Evolutionary conservation across 2,329 filamentous ascomycete species (phyloP).

Genomic region (Cadophora sp.): DNA sequence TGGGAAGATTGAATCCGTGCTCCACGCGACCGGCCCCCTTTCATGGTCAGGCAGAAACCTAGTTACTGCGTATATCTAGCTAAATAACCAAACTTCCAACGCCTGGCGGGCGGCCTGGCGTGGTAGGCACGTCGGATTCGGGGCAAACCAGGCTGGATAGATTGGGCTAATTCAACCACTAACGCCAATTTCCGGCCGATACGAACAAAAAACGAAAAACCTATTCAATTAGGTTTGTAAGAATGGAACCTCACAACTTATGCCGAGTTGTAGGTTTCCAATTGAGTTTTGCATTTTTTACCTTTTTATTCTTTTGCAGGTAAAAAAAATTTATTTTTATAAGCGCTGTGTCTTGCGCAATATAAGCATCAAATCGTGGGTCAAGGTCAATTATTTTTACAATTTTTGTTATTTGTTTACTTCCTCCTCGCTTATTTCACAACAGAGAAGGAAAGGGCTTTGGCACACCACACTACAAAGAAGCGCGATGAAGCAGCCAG

Average conservation of each 20-base stretch:
- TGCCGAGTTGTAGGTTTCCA: not conserved
- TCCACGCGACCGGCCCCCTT: not conserved
- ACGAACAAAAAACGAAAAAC: not conserved
- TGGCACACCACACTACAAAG: not conserved
- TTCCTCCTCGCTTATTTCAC: not conserved
- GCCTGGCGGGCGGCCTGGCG: not conserved
- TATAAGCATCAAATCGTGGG: not conserved
- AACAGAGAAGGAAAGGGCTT: not conserved
- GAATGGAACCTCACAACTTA: not conserved
- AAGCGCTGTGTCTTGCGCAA: not conserved
- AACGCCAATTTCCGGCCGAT: not conserved
- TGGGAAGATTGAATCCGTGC: not conserved
- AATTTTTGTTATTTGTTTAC: not conserved
- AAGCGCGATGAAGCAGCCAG: not conserved
- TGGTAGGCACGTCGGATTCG: not conserved
- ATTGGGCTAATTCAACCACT: not conserved
- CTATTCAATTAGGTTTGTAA: conserved; percentile 10
- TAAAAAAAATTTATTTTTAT: not conserved
- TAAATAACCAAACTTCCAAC: not conserved
- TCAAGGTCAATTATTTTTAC: not conserved
- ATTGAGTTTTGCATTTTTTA: conserved; percentile 5
- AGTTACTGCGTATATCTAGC: not conserved
- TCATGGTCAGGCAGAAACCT: not conserved
- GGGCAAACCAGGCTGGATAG: conserved; percentile 6
- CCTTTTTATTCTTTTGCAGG: not conserved